Evolutionary conservation across 129 eudicot genomes (phyloP), one percentile per base, ranked within the genome.

Genomic region (Centaurea solstitialis): DNA sequence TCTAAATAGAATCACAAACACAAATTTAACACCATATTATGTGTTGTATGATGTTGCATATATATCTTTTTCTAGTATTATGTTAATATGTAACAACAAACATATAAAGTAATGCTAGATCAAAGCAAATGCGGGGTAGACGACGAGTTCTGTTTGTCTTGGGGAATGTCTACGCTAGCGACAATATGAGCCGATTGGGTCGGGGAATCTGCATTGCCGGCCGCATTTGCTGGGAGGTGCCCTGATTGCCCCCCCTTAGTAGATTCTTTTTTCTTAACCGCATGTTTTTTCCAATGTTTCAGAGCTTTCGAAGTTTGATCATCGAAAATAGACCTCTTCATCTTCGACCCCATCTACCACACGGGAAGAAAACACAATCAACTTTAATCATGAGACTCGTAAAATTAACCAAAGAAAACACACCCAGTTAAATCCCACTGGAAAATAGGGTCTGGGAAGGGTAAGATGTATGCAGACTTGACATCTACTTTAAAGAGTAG

Each of bases 271-370:
- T 86, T 87, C 86, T 90, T 90, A 77, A 80, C 45, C 0, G 94
- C 98, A 21, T 91, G 87, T 84, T 91, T 91, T 70, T 89, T 93
- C 99, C 99, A 96, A 22, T 81, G 85, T 88, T 79, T 87, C 12
- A 96, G 81, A 9, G 98, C 99, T 80, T 96, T 96, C 23, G 92
- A 89, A n/a, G 99, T 93, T 88, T 96, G 93, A 11, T 93, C 97
- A 15, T 96, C 99, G 53, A 96, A 96, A 0, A 96, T 93, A 18
- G 98, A 89, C 79, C 84, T 89, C 83, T 96, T 96, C 98, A 96
- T 96, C 73, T 85, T 87, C 68, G 99, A 93, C 72, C 99, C 99
- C 99, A 96, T 96, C 98, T 95, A 30, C 68, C 61, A 62, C 61
- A 79, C n/a, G 64, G 47, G 26, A 65, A 15, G 17, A 20, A 13